Conservation (phyloP, 345 rosid species). For the Firmiana major region DNA sequence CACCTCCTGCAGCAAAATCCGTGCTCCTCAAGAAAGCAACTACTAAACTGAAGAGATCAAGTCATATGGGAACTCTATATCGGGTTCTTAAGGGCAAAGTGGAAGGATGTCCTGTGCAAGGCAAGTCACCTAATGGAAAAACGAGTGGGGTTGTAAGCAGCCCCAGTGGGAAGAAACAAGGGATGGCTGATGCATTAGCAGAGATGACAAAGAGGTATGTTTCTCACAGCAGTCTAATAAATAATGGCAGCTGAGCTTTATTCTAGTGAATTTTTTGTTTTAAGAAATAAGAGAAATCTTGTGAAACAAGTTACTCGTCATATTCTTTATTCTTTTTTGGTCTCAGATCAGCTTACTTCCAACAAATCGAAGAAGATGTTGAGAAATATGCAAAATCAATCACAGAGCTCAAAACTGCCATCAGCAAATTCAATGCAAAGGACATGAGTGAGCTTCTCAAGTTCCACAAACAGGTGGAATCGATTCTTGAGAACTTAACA, state of each 20-base stretch:
- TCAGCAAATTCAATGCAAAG: constrained; percentile 60
- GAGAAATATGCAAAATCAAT: constrained; percentile 54
- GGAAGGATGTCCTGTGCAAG: constrained; percentile 53
- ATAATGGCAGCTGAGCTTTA: background rate
- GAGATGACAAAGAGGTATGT: constrained; percentile 81
- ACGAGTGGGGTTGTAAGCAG: constrained; percentile 26
- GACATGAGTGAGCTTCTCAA: constrained; percentile 70
- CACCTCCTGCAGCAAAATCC: constrained; percentile 44
- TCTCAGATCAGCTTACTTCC: constrained; percentile 86
- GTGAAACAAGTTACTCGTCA: background rate
- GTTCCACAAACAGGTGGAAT: constrained; percentile 73
- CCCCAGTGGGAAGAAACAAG: constrained; percentile 69
- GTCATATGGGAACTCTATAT: constrained; percentile 66
- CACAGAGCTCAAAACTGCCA: constrained; percentile 45
- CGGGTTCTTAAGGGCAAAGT: constrained; percentile 71
- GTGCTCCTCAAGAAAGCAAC: constrained; percentile 61
- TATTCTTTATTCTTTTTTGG: background rate
- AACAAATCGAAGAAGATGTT: constrained; percentile 81
- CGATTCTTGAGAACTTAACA: constrained; percentile 72
- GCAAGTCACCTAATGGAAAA: constrained; percentile 33
- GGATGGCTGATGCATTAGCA: constrained; percentile 97
- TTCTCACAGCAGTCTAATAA: background rate
- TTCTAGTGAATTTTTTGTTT: too few relatives aligned
- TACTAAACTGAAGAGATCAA: constrained; percentile 79
- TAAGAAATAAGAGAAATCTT: background rate